Evolutionary conservation across 345 rosid species (phyloP).

Genomic region (Syzygium oleosum): DNA sequence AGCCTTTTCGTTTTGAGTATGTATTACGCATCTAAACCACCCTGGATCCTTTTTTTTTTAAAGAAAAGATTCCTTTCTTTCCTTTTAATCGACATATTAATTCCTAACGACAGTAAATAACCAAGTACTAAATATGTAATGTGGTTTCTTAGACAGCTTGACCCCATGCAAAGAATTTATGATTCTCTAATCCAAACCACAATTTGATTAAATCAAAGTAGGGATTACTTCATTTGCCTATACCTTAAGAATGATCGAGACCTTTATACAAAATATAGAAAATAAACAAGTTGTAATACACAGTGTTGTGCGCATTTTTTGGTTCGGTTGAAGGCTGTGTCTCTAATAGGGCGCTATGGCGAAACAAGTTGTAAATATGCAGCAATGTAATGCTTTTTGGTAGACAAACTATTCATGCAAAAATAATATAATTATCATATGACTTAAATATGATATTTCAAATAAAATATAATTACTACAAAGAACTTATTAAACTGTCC

Average conservation of each 20-base stretch:
- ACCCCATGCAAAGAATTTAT: not conserved
- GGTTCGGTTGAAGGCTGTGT: no score
- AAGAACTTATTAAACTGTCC: not conserved
- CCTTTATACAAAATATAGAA: not conserved
- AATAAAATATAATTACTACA: not conserved
- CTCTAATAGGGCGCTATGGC: no score
- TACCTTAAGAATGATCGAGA: not conserved
- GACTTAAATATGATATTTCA: not conserved
- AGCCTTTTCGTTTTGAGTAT: no score
- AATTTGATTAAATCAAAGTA: not conserved
- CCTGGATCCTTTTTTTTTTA: no score
- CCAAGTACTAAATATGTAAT: not conserved
- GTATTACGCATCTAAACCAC: no score
- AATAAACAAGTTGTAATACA: not conserved
- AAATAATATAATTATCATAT: not conserved
- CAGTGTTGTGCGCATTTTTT: no score
- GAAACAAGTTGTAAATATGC: not conserved
- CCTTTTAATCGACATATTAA: not conserved
- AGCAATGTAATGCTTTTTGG: not conserved
- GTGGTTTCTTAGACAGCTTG: not conserved
- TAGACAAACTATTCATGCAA: not conserved
- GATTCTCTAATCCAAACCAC: not conserved
- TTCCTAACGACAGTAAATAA: not conserved
- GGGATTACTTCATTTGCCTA: not conserved
- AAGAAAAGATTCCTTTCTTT: no score